Evolutionary conservation across 441 rosid genomes (phyloP).

Genomic region (Cnidoscolus chayamansa): DNA sequence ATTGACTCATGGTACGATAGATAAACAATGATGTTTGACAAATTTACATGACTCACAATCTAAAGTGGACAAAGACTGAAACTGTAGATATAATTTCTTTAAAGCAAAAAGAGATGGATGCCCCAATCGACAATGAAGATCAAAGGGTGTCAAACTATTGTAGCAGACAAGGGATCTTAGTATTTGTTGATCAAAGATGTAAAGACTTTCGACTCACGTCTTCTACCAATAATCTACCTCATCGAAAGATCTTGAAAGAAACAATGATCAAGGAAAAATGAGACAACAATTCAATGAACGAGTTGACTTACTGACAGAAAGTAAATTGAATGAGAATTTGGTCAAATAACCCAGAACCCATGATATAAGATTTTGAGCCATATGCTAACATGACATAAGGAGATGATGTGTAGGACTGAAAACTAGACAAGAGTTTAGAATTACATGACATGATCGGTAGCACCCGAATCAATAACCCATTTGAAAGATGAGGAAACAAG

Average conservation of each 20-base stretch:
- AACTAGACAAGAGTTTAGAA: no score
- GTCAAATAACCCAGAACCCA: no score
- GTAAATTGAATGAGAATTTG: background rate
- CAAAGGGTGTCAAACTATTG: background rate
- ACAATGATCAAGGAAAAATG: constrained; percentile 3
- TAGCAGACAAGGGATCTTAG: background rate
- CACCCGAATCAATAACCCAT: no score
- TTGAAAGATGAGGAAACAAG: no score
- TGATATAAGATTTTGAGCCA: background rate
- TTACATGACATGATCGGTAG: no score
- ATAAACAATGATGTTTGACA: no score
- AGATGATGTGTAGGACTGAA: no score
- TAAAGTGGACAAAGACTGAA: background rate
- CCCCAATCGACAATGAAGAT: background rate
- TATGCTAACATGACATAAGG: no score
- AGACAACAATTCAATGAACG: background rate
- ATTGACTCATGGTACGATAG: no score
- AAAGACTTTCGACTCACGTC: background rate
- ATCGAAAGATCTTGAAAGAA: background rate
- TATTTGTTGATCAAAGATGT: background rate
- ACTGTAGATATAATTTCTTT: background rate
- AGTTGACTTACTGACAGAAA: background rate
- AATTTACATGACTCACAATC: background rate
- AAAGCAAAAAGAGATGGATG: background rate
- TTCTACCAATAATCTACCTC: background rate